Evolutionary conservation across 768 basidiomycete genomes (phyloP).

Genomic region (Suillus cothurnatus): DNA sequence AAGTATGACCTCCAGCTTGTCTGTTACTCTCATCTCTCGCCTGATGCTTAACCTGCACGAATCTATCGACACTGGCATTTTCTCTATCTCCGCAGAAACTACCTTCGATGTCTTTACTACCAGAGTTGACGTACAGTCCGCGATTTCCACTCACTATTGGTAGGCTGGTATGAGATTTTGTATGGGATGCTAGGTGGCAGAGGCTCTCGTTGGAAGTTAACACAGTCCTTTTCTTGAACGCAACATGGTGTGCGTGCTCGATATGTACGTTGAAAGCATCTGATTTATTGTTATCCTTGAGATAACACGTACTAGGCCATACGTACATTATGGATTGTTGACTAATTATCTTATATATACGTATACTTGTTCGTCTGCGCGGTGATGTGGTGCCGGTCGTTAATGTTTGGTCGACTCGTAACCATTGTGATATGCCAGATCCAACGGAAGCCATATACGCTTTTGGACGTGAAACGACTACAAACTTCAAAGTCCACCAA

Average conservation of each 20-base stretch:
- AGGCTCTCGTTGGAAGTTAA: neutral
- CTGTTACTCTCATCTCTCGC: slow-evolving; percentile 55
- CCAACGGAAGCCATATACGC: neutral
- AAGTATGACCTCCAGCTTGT: slow-evolving; percentile 37
- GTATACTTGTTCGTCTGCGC: neutral
- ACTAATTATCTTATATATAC: neutral
- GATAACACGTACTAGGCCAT: neutral
- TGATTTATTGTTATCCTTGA: neutral
- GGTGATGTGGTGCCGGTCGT: neutral
- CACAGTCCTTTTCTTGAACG: too few species aligned
- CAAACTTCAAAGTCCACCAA: neutral
- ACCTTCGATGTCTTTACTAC: neutral
- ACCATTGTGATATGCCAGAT: neutral
- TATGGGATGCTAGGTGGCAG: neutral
- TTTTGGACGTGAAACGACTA: neutral
- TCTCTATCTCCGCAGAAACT: neutral
- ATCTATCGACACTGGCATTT: slow-evolving; percentile 27
- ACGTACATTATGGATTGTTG: neutral
- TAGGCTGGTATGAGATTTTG: neutral
- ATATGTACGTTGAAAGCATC: neutral
- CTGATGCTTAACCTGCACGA: slow-evolving; percentile 58
- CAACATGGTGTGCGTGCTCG: neutral
- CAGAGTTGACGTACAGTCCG: neutral
- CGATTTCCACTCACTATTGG: neutral
- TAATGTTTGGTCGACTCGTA: neutral